Base-by-base conservation (phyloP, 495 filamentous ascomycete species). In the Aspergillus homomorphus region DNA sequence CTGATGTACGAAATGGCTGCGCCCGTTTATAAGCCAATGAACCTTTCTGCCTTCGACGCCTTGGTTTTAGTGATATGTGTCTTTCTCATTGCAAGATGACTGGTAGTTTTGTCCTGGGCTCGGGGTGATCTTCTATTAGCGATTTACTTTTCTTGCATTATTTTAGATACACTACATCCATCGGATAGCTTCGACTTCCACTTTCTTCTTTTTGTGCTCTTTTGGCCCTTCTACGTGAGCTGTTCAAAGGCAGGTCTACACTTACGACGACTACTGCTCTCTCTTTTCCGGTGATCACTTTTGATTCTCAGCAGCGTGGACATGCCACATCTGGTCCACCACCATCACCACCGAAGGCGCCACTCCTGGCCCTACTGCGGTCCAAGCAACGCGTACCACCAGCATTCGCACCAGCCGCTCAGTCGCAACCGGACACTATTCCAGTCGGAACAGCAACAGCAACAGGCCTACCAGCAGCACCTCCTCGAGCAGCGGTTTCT, bases 331-430 rank as follows among this genome's bases (percentile, higher is more conserved):
- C 45, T 64, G 18, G 64, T 60, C 22, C 63, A 75, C 57, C 73
- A 77, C 10, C 33, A 56, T 33, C 48, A 75, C 55, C 73, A 77
- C 59, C 58, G 63, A 64, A 59, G 74, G 60, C 69, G 73, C 54
- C 73, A 77, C 51, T 72, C 73, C 45, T 77, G 74, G 74, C 74
- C 74, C 6, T 69, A 74, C 58, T 73, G 73, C 54, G 68, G 69
- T 50, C 66, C n/a, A n/a, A n/a, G n/a, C n/a, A n/a, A n/a, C n/a
- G 71, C 15, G 63, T 66, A 20, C 43, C 22, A 38, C 33, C 5
- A n/a, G n/a, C n/a, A n/a, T n/a, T n/a, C n/a, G 24, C 33, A 55
- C 3, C 44, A 52, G 24, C 56, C 23, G 2, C 59, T 45, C 18
- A 30, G 41, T n/a, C 59, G 46, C 24, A 60, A 57, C 33, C 22